These are phyloP conservation scores for Capsicum rhomboideum DNA, from an alignment of 257 asterid genomes.

Conservation along the genomic window DNA sequence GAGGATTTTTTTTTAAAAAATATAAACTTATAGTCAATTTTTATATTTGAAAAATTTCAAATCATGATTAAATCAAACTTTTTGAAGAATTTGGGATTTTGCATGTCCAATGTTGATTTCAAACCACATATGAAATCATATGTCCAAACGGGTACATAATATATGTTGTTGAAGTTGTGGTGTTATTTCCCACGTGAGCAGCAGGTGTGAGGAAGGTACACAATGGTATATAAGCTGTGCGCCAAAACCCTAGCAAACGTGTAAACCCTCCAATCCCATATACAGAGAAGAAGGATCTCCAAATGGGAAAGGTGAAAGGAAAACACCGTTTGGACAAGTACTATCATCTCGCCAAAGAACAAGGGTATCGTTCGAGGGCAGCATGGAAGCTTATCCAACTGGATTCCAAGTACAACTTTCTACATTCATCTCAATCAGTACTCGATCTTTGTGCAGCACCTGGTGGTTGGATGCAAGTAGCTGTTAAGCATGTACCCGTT, in stretches of 20 bases:
- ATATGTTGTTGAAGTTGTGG: too few species aligned
- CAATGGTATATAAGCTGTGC: neutral
- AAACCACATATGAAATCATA: too few species aligned
- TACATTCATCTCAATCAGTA: constrained; percentile 62
- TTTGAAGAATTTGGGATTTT: too few species aligned
- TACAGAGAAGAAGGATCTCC: neutral
- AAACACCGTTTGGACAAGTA: constrained; percentile 83
- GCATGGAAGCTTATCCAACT: constrained; percentile 91
- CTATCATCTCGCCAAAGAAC: constrained; percentile 78
- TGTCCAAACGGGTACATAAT: neutral
- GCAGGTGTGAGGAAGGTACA: neutral
- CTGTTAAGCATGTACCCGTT: constrained; percentile 67
- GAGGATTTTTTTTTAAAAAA: too few species aligned
- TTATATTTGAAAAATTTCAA: too few species aligned
- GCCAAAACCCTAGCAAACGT: neutral
- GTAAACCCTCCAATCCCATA: neutral
- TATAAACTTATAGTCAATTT: too few species aligned
- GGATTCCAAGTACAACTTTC: constrained; percentile 60
- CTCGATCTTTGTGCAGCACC: constrained; percentile 99
- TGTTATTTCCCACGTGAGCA: neutral
- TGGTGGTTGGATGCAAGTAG: constrained; percentile 97
- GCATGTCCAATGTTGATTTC: too few species aligned
- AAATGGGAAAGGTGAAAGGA: constrained; percentile 89
- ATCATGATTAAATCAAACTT: too few species aligned
- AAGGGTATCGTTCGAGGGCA: constrained; percentile 84